Percentiles rank a stretch among this genome's conserved stretches.
Conservation (phyloP, 345 rosid species). For the Pistacia vera region DNA sequence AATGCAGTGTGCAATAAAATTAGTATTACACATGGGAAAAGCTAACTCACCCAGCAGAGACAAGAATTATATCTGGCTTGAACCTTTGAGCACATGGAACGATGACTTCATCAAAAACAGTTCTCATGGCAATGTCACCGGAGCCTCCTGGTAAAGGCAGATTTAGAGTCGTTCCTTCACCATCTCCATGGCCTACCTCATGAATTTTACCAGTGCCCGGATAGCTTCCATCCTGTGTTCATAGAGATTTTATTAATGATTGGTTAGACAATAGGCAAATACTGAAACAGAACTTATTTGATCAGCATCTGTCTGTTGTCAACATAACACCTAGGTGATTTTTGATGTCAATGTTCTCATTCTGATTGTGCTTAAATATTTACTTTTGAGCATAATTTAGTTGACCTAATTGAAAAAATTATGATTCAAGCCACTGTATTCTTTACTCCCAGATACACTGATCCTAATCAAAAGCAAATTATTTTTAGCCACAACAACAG, state of each 20-base stretch:
- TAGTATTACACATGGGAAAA: background rate
- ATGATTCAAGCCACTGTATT: background rate
- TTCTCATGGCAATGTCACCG: conserved; percentile 86
- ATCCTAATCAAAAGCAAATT: background rate
- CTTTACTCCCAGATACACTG: background rate
- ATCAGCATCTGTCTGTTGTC: background rate
- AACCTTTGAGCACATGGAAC: conserved; percentile 87
- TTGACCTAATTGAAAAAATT: too few relatives aligned
- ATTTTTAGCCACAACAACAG: background rate
- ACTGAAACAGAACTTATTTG: background rate
- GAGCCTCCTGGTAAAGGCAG: conserved; percentile 96
- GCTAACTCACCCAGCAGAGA: conserved; percentile 89
- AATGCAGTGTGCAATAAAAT: background rate
- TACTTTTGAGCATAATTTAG: conserved; percentile 2
- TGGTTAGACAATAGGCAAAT: conserved; percentile 1
- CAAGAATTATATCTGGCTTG: conserved; percentile 90
- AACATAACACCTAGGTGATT: background rate
- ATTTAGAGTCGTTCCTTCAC: conserved; percentile 89
- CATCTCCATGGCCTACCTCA: conserved; percentile 76
- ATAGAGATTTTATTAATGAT: background rate
- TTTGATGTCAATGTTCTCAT: background rate
- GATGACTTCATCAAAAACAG: conserved; percentile 79
- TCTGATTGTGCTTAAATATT: background rate
- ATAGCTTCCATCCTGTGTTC: conserved; percentile 81
- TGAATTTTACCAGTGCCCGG: conserved; percentile 88